These are phyloP conservation scores for Fusarium hostae DNA, from an alignment of 2,329 filamentous ascomycete genomes.

Conservation along the genomic window DNA sequence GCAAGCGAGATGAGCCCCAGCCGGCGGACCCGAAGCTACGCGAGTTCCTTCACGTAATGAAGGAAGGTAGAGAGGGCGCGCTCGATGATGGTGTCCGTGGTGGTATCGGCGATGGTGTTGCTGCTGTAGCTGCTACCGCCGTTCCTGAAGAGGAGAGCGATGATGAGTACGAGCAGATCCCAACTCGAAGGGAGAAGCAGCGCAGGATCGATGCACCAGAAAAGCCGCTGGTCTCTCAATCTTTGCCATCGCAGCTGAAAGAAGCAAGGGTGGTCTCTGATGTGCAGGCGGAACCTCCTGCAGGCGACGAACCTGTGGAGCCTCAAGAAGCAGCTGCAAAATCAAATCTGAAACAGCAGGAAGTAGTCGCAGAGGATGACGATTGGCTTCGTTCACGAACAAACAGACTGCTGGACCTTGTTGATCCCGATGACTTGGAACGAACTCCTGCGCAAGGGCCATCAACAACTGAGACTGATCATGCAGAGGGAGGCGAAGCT, in stretches of 20 bases:
- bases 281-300: slow-evolving; percentile 16
- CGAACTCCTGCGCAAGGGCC: slow-evolving; percentile 34
- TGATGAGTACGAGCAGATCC: slow-evolving; percentile 78
- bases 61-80: slow-evolving; percentile 57
- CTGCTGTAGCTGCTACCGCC: slow-evolving; percentile 48
- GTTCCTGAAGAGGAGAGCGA: slow-evolving; percentile 71
- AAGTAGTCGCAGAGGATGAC: slow-evolving; percentile 72
- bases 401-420: slow-evolving; percentile 83
- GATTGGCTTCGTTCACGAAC: slow-evolving; percentile 95
- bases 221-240: slow-evolving; percentile 31
- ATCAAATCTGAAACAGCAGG: slow-evolving; percentile 38
- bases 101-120: slow-evolving; percentile 32
- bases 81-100: slow-evolving; percentile 47
- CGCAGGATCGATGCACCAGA: slow-evolving; percentile 48
- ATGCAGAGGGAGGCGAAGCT: slow-evolving; percentile 28
- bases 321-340: slow-evolving; percentile 36
- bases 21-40: slow-evolving; percentile 81
- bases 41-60: slow-evolving; percentile 88
- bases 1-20: slow-evolving; percentile 70
- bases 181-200: slow-evolving; percentile 63
- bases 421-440: slow-evolving; percentile 75
- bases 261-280: slow-evolving; percentile 28
- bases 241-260: slow-evolving; percentile 33
- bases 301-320: slow-evolving; percentile 36
- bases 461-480: slow-evolving; percentile 23